These are phyloP conservation scores for Rhynchosporium secalis DNA, from an alignment of 2,329 filamentous ascomycete genomes.

Conservation along the genomic window DNA sequence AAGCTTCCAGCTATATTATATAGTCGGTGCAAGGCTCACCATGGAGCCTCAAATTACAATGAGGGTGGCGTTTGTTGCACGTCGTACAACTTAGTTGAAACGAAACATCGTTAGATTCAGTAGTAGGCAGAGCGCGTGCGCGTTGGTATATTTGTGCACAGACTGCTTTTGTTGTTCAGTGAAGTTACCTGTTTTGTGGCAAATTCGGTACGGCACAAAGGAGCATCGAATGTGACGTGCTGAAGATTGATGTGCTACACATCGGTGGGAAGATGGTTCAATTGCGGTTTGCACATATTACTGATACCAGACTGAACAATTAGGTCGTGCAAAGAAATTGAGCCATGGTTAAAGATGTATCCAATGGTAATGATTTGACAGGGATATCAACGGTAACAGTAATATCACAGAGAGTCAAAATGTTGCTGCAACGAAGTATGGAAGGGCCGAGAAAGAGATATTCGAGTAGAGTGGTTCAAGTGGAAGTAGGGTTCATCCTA, in stretches of 20 bases:
- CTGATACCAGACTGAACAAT: background rate
- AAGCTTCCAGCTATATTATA: too few relatives aligned
- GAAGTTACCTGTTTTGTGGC: background rate
- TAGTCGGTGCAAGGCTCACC: too few relatives aligned
- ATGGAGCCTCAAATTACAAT: too few relatives aligned
- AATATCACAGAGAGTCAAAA: too few relatives aligned
- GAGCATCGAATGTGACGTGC: background rate
- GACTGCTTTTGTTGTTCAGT: background rate
- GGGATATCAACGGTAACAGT: too few relatives aligned
- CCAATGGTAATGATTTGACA: too few relatives aligned
- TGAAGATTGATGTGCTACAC: background rate
- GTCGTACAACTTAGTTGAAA: too few relatives aligned
- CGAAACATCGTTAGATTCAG: too few relatives aligned
- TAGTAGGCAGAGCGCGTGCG: background rate
- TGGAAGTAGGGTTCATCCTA: background rate
- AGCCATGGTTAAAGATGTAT: too few relatives aligned
- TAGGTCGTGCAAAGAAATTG: background rate
- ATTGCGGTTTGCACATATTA: background rate
- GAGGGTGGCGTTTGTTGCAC: too few relatives aligned
- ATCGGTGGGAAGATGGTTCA: background rate
- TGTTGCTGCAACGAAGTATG: too few relatives aligned
- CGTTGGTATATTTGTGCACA: background rate
- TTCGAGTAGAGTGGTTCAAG: background rate
- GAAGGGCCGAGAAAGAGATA: background rate
- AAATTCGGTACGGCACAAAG: background rate